Evolutionary conservation across 495 filamentous ascomycete genomes (phyloP).

Genomic region (Pseudotulostoma volvatum): DNA sequence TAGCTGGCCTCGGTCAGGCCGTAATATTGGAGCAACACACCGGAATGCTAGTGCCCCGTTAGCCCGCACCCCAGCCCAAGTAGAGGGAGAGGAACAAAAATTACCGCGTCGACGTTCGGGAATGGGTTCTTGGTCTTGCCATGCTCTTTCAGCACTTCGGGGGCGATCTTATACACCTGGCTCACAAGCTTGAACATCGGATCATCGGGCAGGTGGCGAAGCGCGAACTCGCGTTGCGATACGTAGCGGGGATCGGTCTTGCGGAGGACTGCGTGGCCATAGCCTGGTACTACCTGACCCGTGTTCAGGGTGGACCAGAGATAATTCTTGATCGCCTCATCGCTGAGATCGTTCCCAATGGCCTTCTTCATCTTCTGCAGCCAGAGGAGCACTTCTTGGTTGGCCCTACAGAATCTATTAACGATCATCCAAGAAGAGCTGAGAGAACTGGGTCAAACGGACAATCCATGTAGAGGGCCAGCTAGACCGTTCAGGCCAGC

Average conservation of each 20-base stretch:
- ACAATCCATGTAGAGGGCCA: constrained; percentile 91
- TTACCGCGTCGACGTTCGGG: constrained; percentile 53
- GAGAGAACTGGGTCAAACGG: constrained; percentile 14
- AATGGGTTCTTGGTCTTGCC: constrained; percentile 96
- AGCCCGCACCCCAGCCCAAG: constrained; percentile 24
- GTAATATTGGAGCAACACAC: constrained; percentile 98
- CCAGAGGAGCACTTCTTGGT: constrained; percentile 99
- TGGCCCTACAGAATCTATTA: constrained; percentile 51
- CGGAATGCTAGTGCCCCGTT: constrained; percentile 49
- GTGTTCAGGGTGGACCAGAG: constrained; percentile 92
- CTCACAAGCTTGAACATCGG: constrained; percentile 99
- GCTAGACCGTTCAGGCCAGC: constrained; percentile 96
- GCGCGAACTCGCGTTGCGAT: constrained; percentile 91
- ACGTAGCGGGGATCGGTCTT: constrained; percentile 98
- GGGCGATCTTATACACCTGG: constrained; percentile 99
- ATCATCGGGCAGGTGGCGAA: constrained; percentile 80
- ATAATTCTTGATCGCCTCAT: constrained; percentile 91
- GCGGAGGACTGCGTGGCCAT: constrained; percentile 96
- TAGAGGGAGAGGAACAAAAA: constrained; percentile 22
- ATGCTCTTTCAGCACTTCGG: constrained; percentile 93
- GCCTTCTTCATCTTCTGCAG: constrained; percentile 96
- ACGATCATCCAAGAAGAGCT: too few species aligned
- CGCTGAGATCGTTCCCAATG: constrained; percentile 85
- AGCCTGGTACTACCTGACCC: constrained; percentile 92
- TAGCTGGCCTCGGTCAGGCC: constrained; percentile 96